A percentile compares a stretch with the other conserved stretches of the same genome.
These are phyloP conservation scores for Phytophthora gonapodyides DNA, from an alignment of 352 stramenopile species.

Conservation along the genomic window DNA sequence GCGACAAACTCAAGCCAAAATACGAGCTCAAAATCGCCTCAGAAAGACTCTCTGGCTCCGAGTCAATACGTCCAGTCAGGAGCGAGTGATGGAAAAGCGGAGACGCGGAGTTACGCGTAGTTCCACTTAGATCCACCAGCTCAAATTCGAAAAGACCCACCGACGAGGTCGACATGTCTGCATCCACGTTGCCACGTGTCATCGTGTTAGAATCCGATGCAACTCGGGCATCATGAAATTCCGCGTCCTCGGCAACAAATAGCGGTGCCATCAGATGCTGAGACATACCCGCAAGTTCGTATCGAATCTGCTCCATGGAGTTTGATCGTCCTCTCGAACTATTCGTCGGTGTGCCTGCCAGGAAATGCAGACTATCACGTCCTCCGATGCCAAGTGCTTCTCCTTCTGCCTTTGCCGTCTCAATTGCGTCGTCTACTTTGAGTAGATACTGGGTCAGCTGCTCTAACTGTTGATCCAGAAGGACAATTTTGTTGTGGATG, in stretches of 20 bases:
- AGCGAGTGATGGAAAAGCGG: constrained; percentile 85
- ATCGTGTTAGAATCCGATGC: constrained; percentile 39
- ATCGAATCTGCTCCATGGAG: constrained; percentile 63
- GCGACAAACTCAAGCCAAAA: constrained; percentile 59
- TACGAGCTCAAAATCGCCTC: constrained; percentile 69
- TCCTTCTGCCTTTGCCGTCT: constrained; percentile 61
- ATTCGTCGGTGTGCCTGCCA: constrained; percentile 40
- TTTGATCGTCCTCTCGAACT: constrained; percentile 33
- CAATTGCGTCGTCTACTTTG: constrained; percentile 78
- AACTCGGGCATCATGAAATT: constrained; percentile 82
- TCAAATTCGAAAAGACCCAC: constrained; percentile 85
- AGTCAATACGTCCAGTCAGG: constrained; percentile 78
- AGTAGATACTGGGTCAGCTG: constrained; percentile 60
- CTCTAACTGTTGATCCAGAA: constrained; percentile 78
- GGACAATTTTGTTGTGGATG: constrained; percentile 80
- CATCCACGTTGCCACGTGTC: constrained; percentile 26
- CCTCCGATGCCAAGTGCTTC: constrained; percentile 50
- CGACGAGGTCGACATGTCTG: constrained; percentile 65
- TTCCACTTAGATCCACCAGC: constrained; percentile 78
- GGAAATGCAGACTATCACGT: constrained; percentile 67
- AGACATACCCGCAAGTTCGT: constrained; percentile 72
- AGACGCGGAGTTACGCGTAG: constrained; percentile 52
- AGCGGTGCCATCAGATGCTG: constrained; percentile 76
- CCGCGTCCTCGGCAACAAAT: constrained; percentile 80
- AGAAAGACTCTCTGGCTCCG: constrained; percentile 66